These are phyloP conservation scores for Coleophoma eucalyptorum DNA, from an alignment of 2,329 filamentous ascomycete genomes.

Conservation along the genomic window DNA sequence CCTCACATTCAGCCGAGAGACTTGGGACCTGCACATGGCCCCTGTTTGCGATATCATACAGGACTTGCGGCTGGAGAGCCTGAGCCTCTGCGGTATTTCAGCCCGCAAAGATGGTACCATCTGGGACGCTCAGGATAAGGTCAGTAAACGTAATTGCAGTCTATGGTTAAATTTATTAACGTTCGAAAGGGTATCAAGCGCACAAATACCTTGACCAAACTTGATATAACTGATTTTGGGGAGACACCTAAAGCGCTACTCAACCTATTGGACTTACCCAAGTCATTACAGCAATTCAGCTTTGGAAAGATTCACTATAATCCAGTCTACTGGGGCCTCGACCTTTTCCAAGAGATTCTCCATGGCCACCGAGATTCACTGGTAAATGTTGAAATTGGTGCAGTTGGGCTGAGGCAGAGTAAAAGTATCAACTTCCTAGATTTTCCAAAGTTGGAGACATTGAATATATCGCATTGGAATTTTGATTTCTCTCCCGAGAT, in stretches of 20 bases:
- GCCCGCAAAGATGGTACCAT: background rate
- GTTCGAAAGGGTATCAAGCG: background rate
- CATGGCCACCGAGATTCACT: background rate
- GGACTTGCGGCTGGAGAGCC: background rate
- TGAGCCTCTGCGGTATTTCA: background rate
- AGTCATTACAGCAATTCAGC: conserved; percentile 1
- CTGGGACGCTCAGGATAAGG: background rate
- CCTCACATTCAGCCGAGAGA: background rate
- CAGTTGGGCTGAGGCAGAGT: background rate
- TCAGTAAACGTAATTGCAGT: background rate
- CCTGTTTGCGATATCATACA: conserved; percentile 1
- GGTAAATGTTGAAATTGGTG: background rate
- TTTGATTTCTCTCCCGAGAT: background rate
- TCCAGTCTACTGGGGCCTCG: background rate
- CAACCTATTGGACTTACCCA: conserved; percentile 1
- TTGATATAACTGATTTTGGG: conserved; percentile 1
- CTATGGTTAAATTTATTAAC: background rate
- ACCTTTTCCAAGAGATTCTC: conserved; percentile 1
- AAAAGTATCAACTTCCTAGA: background rate
- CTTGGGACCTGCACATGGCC: background rate
- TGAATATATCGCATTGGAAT: conserved; percentile 1
- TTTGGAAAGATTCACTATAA: conserved; percentile 1
- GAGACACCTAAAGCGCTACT: background rate
- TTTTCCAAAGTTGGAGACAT: conserved; percentile 1
- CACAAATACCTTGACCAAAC: background rate